These are phyloP conservation scores for Wickerhamiella allomyrinae DNA, from an alignment of 805 yeast genomes.

Conservation along the genomic window DNA sequence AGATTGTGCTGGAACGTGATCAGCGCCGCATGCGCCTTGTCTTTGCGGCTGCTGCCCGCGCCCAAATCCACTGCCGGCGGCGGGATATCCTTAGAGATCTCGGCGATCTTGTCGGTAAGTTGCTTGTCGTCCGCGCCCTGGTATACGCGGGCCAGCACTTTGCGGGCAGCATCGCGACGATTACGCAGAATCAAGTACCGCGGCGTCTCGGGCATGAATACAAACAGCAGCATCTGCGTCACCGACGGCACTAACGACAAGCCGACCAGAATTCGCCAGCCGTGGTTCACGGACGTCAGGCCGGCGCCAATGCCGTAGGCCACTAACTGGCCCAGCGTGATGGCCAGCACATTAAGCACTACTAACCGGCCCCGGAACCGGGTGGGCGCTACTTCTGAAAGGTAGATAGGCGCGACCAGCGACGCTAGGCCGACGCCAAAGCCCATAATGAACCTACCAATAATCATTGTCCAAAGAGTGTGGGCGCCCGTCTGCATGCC, in stretches of 20 bases:
- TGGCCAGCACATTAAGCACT: conserved; percentile 72
- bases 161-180: conserved; percentile 46
- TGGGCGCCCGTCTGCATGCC: conserved; percentile 69
- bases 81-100: conserved; percentile 24
- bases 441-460: conserved; percentile 86
- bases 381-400: conserved; percentile 84
- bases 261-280: conserved; percentile 91
- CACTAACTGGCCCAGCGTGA: conserved; percentile 88
- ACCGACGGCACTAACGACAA: conserved; percentile 78
- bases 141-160: conserved; percentile 52
- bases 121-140: conserved; percentile 46
- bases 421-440: conserved; percentile 95
- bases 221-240: conserved; percentile 58
- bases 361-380: conserved; percentile 84
- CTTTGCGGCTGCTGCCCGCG: conserved; percentile 9
- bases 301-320: conserved; percentile 68
- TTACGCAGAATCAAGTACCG: conserved; percentile 70
- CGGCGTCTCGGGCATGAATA: conserved; percentile 92
- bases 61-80: conserved; percentile 15
- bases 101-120: conserved; percentile 53
- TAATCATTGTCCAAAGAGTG: conserved; percentile 80
- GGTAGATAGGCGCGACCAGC: conserved; percentile 83
- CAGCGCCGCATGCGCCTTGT: conserved; percentile 15
- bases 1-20: conserved; percentile 20
- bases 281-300: conserved; percentile 52